Conservation (phyloP, 176 grass and related monocot species). For the Poa pratensis region DNA sequence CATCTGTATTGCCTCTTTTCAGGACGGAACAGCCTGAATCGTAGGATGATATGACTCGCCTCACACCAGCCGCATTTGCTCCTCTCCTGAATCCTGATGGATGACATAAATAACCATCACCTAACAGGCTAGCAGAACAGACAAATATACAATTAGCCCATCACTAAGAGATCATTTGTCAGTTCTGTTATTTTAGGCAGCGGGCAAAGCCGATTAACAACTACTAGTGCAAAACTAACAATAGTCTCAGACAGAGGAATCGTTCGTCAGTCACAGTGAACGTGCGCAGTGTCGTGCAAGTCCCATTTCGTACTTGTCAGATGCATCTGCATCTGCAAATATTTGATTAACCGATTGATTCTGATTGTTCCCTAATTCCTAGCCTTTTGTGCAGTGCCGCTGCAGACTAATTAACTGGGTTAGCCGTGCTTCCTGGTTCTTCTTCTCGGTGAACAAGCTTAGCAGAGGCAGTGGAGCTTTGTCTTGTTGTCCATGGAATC, state of each 20-base stretch:
- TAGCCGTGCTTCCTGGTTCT: background rate
- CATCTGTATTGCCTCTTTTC: background rate
- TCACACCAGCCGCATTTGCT: constrained; percentile 24
- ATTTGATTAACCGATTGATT: constrained; percentile 8
- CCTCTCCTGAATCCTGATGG: constrained; percentile 13
- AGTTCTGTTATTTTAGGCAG: background rate
- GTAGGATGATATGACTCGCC: constrained; percentile 22
- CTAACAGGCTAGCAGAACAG: constrained; percentile 19
- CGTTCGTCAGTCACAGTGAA: constrained; percentile 1
- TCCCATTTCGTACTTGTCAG: background rate
- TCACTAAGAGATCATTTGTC: background rate
- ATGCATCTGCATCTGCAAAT: background rate
- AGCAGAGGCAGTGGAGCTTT: constrained; percentile 9
- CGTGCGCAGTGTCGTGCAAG: background rate
- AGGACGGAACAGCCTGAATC: constrained; percentile 9
- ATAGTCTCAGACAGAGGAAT: background rate
- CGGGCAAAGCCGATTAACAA: background rate
- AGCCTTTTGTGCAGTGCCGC: background rate
- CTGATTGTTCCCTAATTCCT: constrained; percentile 8
- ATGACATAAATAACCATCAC: background rate
- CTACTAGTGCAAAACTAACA: background rate
- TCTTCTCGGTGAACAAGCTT: constrained; percentile 20
- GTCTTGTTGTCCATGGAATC: constrained; percentile 47
- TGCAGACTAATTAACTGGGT: constrained; percentile 2
- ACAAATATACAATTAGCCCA: background rate